Evolutionary conservation across 768 basidiomycete species (phyloP).

Genomic region (Tylopilus subfusipes): DNA sequence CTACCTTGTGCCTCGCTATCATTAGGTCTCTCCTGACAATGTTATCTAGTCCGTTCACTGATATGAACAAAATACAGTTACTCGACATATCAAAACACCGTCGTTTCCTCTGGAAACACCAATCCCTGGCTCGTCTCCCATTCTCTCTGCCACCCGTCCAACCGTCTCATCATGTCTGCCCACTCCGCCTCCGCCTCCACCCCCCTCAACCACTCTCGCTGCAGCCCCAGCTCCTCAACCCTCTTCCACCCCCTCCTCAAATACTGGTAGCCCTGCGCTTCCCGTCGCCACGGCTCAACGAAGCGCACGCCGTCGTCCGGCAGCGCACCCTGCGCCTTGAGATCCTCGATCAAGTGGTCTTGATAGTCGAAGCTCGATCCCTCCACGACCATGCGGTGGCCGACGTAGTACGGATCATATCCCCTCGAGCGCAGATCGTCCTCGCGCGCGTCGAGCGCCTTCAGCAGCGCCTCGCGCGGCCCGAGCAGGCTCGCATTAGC

Average conservation of each 20-base stretch:
- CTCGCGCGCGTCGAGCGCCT: slow-evolving; percentile 41
- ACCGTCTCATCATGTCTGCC: not conserved
- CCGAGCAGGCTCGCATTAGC: slow-evolving; percentile 41
- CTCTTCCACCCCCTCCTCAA: not conserved
- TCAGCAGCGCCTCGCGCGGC: slow-evolving; percentile 37
- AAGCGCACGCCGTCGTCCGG: not conserved
- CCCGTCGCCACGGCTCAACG: not conserved
- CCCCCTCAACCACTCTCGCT: not conserved
- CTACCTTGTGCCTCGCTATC: too few relatives aligned
- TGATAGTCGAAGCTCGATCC: not conserved
- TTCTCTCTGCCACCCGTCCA: not conserved
- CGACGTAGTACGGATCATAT: slow-evolving; percentile 39
- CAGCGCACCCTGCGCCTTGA: not conserved
- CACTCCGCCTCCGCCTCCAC: not conserved
- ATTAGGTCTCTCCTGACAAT: too few relatives aligned
- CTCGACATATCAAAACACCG: not conserved
- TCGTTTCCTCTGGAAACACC: not conserved
- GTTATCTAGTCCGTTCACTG: too few relatives aligned
- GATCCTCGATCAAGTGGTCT: not conserved
- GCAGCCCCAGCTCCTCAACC: not conserved
- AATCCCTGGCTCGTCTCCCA: not conserved
- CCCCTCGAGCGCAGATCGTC: slow-evolving; percentile 37
- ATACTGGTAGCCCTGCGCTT: not conserved
- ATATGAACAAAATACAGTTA: too few relatives aligned
- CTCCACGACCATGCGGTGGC: not conserved